Conservation (phyloP, 1,284 basidiomycete species). For the Mycena sp. region DNA sequence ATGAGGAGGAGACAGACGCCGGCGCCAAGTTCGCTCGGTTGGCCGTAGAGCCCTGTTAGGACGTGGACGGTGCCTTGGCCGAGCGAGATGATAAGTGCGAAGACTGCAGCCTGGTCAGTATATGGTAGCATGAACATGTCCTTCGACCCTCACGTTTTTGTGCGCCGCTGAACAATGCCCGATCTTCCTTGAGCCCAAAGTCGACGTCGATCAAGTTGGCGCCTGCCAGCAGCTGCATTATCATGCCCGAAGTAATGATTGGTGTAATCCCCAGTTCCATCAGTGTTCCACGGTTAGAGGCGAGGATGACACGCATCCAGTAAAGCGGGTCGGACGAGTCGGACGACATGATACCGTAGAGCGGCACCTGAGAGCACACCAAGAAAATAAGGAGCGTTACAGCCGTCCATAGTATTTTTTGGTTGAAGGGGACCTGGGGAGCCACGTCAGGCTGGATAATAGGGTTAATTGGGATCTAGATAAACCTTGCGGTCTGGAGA, state of each 20-base stretch:
- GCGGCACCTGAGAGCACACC: slow-evolving; percentile 95
- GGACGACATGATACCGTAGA: slow-evolving; percentile 98
- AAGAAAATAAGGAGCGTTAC: slow-evolving; percentile 98
- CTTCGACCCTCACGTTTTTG: slow-evolving; percentile 97
- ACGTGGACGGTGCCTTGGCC: slow-evolving; percentile 99
- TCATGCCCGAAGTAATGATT: slow-evolving; percentile 98
- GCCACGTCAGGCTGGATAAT: slow-evolving; percentile 20
- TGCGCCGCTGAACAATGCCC: slow-evolving; percentile 94
- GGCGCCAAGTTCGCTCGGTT: slow-evolving; percentile 92
- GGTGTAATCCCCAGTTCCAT: slow-evolving; percentile 99
- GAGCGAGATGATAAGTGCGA: slow-evolving; percentile 95
- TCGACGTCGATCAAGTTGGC: slow-evolving; percentile 98
- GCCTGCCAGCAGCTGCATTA: slow-evolving; percentile 98
- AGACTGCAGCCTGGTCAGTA: slow-evolving; percentile 66
- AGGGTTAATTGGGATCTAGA: slow-evolving; percentile 29
- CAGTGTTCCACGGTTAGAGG: slow-evolving; percentile 97
- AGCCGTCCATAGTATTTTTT: slow-evolving; percentile 97
- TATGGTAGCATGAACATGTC: too few relatives aligned
- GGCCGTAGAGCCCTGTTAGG: slow-evolving; percentile 95
- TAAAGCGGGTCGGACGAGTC: slow-evolving; percentile 98
- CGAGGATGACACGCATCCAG: slow-evolving; percentile 99
- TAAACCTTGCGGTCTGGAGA: slow-evolving; percentile 93
- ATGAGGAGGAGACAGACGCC: slow-evolving; percentile 97
- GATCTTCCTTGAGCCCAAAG: slow-evolving; percentile 96
- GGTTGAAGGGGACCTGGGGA: slow-evolving; percentile 75